Conservation (phyloP, 371 early-diverging fungal species). For the Haplosporangium sp. region DNA sequence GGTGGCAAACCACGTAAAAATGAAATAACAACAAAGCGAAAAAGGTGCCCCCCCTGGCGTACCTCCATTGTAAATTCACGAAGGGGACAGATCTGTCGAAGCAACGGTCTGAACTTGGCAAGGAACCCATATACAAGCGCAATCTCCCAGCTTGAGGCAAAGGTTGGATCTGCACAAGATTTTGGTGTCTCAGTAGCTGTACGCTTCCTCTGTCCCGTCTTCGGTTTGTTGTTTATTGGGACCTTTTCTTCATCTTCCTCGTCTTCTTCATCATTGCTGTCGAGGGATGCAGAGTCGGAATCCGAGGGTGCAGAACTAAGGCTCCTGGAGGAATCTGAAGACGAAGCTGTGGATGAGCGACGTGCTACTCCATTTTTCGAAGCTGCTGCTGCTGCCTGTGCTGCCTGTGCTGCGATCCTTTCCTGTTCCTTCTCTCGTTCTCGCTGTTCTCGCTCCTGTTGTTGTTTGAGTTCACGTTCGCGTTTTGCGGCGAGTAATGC, state of each 20-base stretch:
- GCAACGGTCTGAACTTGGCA: slow-evolving; percentile 35
- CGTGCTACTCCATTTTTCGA: background rate
- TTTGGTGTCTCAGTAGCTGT: slow-evolving; percentile 1
- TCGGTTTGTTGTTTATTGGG: background rate
- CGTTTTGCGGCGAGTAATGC: slow-evolving; percentile 13
- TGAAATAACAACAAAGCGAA: background rate
- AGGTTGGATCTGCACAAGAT: slow-evolving; percentile 1
- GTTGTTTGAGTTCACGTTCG: slow-evolving; percentile 1
- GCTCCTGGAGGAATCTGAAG: slow-evolving; percentile 32
- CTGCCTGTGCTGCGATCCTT: background rate
- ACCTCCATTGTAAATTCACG: slow-evolving; percentile 41
- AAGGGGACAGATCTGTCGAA: slow-evolving; percentile 35
- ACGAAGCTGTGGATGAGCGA: background rate
- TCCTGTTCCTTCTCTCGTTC: background rate
- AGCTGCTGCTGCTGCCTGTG: too few relatives aligned
- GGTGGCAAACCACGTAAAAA: background rate
- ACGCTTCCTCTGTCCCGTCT: slow-evolving; percentile 1
- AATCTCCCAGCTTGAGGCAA: slow-evolving; percentile 27
- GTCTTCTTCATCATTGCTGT: slow-evolving; percentile 9
- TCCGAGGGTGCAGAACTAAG: slow-evolving; percentile 28
- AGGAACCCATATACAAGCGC: slow-evolving; percentile 49
- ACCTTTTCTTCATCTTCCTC: background rate
- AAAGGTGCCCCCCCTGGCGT: background rate
- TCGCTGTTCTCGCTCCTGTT: slow-evolving; percentile 6
- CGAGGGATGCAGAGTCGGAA: slow-evolving; percentile 30